Conservation (phyloP, 352 stramenopile genomes). For the Globisporangium yorkense region DNA sequence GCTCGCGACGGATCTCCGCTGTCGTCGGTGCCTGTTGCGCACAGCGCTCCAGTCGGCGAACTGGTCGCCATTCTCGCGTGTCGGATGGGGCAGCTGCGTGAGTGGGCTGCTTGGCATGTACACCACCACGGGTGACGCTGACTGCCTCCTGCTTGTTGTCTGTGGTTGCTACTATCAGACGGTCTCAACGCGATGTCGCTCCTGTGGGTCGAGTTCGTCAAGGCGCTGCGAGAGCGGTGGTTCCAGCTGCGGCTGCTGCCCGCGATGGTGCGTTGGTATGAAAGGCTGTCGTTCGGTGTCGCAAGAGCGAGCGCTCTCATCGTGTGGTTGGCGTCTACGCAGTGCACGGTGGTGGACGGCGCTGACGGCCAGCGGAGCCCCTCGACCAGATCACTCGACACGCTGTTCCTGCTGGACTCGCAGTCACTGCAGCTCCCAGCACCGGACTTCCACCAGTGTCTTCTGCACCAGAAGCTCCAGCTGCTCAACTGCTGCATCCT, state of each 20-base stretch:
- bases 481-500: conserved; percentile 78
- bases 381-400: not conserved
- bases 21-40: not conserved
- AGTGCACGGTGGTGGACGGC: not conserved
- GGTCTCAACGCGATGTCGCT: conserved; percentile 69
- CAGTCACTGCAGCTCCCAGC: conserved; percentile 39
- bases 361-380: not conserved
- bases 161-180: conserved; percentile 21
- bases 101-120: not conserved
- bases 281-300: too few relatives aligned
- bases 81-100: not conserved
- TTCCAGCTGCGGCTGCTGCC: conserved; percentile 61
- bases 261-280: conserved; percentile 40
- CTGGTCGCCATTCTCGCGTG: not conserved
- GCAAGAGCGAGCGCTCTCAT: too few relatives aligned
- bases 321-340: not conserved
- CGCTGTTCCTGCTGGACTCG: not conserved
- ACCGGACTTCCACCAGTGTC: conserved; percentile 66
- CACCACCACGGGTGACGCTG: too few relatives aligned
- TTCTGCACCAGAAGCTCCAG: conserved; percentile 79
- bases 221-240: conserved; percentile 60
- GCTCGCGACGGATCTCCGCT: too few relatives aligned
- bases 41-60: not conserved
- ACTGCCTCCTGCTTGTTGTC: not conserved
- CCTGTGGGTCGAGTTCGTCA: conserved; percentile 84